phyloP scores from a whole-genome alignment of 345 rosid species.

The Citrus maxima region DNA sequence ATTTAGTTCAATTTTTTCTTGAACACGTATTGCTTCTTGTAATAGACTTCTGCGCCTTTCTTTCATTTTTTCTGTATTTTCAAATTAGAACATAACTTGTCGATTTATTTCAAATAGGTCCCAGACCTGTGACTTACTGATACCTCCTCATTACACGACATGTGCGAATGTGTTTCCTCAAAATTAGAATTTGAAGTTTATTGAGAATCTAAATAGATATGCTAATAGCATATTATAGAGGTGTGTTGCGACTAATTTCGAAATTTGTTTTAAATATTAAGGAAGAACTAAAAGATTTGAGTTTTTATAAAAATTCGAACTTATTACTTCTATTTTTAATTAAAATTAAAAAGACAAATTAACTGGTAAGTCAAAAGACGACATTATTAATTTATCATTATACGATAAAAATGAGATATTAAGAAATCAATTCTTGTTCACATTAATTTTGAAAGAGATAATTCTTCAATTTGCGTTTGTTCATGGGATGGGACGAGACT shows the following conservation, averaged over 20 bases:
- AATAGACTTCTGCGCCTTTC: not conserved
- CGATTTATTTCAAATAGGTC: not conserved
- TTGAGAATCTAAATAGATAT: no score
- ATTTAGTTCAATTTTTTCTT: conserved; percentile 11
- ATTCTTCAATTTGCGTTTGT: no score
- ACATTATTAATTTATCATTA: accelerated
- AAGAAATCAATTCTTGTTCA: no score
- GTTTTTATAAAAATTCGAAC: accelerated
- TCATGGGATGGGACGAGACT: no score
- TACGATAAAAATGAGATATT: no score
- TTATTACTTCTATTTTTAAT: accelerated
- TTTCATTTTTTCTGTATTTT: no score
- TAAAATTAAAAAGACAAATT: accelerated
- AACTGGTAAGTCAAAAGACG: accelerated
- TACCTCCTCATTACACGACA: not conserved
- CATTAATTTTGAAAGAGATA: no score
- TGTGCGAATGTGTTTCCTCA: not conserved
- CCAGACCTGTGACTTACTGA: not conserved
- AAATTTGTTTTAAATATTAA: no score
- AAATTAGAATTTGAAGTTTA: no score
- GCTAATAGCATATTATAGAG: no score
- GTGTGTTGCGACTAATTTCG: no score
- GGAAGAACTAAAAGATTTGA: accelerated
- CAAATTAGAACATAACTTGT: no score
- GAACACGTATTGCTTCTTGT: conserved; percentile 24